Percentiles rank a stretch among this genome's conserved stretches.
Evolutionary conservation across 129 eudicot species (phyloP).

Genomic region (Saussurea involucrata): DNA sequence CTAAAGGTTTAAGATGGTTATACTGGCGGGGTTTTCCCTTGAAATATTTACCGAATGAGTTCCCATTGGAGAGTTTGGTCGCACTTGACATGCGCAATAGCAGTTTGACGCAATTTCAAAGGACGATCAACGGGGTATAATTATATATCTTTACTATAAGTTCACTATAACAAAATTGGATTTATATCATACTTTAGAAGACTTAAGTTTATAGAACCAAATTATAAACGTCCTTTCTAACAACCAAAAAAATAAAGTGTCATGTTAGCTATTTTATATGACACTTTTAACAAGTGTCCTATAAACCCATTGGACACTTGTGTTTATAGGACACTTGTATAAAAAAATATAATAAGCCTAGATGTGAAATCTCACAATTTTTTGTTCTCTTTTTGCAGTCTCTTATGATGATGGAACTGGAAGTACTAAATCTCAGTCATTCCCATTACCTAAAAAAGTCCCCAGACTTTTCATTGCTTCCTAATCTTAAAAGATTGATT

Average conservation of each 20-base stretch:
- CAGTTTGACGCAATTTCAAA: not conserved
- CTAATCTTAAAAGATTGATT: conserved; percentile 14
- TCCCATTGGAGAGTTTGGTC: conserved; percentile 1
- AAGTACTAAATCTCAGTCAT: conserved; percentile 19
- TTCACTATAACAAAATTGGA: not conserved
- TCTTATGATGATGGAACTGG: conserved; percentile 11
- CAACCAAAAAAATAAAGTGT: too few species aligned
- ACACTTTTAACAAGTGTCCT: too few species aligned
- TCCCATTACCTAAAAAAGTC: not conserved
- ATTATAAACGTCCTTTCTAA: too few species aligned
- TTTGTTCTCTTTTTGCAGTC: conserved; percentile 16
- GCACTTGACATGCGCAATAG: conserved; percentile 14
- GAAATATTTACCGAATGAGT: not conserved
- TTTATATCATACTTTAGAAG: too few species aligned
- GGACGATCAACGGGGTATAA: not conserved
- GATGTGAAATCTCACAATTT: not conserved
- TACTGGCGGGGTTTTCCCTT: conserved; percentile 13
- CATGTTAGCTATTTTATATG: too few species aligned
- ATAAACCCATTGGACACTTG: too few species aligned
- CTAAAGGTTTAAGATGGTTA: conserved; percentile 9
- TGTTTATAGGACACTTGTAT: too few species aligned
- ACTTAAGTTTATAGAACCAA: not conserved
- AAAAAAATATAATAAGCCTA: too few species aligned
- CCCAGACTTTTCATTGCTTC: conserved; percentile 17
- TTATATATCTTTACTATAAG: not conserved